Evolutionary conservation across 2,329 filamentous ascomycete genomes (phyloP).

Genomic region (Tolypocladium tropicale): DNA sequence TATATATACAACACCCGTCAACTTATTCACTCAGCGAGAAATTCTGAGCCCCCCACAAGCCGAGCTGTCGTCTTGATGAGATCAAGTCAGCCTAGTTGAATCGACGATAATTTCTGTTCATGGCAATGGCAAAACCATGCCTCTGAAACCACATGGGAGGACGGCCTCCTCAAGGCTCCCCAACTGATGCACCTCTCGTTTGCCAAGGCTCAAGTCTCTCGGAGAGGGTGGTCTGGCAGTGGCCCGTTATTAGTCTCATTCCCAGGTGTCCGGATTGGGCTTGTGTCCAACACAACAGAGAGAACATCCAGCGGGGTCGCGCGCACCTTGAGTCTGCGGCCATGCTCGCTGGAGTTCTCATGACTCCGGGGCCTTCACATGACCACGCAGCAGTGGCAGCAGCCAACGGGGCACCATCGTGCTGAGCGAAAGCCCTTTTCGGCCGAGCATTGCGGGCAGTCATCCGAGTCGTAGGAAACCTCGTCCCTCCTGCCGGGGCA

Average conservation of each 20-base stretch:
- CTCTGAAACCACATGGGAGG: neutral
- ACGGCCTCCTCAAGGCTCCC: neutral
- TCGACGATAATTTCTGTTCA: neutral
- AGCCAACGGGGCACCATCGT: constrained; percentile 26
- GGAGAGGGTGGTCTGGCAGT: neutral
- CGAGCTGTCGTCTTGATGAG: neutral
- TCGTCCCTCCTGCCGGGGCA: constrained; percentile 21
- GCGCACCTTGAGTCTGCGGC: neutral
- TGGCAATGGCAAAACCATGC: neutral
- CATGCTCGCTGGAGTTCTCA: neutral
- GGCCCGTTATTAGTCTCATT: neutral
- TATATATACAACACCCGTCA: no score
- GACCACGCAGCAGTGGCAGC: constrained; percentile 15
- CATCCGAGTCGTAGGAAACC: constrained; percentile 17
- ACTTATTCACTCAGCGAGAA: no score
- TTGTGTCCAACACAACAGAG: no score
- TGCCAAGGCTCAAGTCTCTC: neutral
- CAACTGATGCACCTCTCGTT: neutral
- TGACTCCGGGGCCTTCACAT: constrained; percentile 8
- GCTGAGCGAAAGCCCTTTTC: constrained; percentile 18
- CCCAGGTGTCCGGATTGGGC: neutral
- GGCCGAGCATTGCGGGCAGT: constrained; percentile 24
- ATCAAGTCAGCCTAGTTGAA: neutral
- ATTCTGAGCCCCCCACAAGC: neutral
- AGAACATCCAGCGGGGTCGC: neutral